phyloP scores from a whole-genome alignment of 2,329 filamentous ascomycete species.

The Lecanicillium sp. region DNA sequence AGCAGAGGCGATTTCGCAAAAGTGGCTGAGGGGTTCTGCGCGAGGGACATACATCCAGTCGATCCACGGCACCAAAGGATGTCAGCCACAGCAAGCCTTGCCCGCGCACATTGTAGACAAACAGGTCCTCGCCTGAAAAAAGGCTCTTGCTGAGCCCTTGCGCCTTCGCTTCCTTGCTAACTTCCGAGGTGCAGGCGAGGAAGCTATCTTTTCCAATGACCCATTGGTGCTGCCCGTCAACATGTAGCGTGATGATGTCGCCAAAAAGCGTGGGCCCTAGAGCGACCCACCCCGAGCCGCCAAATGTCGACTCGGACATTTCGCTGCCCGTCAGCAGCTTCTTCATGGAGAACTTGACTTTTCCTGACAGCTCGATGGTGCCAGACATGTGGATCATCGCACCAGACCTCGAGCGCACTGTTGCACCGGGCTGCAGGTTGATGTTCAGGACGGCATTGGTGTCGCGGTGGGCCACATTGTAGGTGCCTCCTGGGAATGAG shows the following conservation, averaged over 20 bases:
- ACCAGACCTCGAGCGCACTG: constrained; percentile 11
- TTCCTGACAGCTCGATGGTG: constrained; percentile 12
- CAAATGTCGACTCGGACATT: constrained; percentile 13
- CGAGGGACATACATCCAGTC: constrained; percentile 12
- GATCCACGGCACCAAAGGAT: constrained; percentile 15
- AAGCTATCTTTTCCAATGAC: constrained; percentile 13
- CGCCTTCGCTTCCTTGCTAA: constrained; percentile 12
- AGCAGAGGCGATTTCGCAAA: too few species aligned
- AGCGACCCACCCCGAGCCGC: constrained; percentile 10
- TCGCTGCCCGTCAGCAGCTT: constrained; percentile 13
- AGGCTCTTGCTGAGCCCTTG: constrained; percentile 14
- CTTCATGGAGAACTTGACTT: constrained; percentile 14
- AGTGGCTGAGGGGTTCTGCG: too few species aligned
- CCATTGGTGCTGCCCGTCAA: constrained; percentile 12
- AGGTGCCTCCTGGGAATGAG: constrained; percentile 12
- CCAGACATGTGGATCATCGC: constrained; percentile 15
- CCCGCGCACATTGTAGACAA: constrained; percentile 12
- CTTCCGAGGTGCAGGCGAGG: constrained; percentile 13
- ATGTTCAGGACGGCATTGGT: constrained; percentile 13
- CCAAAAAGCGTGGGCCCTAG: constrained; percentile 14
- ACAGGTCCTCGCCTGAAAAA: constrained; percentile 15
- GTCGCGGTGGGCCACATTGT: constrained; percentile 11
- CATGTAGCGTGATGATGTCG: constrained; percentile 13
- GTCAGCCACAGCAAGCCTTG: constrained; percentile 14
- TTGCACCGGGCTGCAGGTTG: constrained; percentile 10